Conservation (phyloP, 1,284 basidiomycete genomes). For the Trichosporon sp. region DNA sequence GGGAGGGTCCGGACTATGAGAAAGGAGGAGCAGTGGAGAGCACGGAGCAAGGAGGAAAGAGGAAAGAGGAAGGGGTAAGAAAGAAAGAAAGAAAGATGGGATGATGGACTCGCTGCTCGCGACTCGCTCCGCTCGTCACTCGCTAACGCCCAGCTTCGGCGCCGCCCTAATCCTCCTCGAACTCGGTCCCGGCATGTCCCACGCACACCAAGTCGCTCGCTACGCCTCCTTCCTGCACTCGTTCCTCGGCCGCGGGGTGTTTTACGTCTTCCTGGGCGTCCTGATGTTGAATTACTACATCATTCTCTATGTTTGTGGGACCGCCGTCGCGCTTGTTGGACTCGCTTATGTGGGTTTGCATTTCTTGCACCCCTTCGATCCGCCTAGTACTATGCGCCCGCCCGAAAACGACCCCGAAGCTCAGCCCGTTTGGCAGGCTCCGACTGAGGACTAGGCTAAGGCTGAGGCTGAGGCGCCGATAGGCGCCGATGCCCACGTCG, state of each 20-base stretch:
- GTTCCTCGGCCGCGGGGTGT: slow-evolving; percentile 47
- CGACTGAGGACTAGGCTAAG: slow-evolving; percentile 23
- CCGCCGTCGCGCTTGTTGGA: slow-evolving; percentile 39
- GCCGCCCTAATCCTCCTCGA: slow-evolving; percentile 43
- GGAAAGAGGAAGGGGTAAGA: no score
- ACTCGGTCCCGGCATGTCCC: slow-evolving; percentile 41
- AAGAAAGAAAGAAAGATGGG: no score
- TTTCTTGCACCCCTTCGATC: slow-evolving; percentile 42
- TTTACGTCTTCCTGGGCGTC: slow-evolving; percentile 47
- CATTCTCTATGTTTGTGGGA: slow-evolving; percentile 45
- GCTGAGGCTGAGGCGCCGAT: no score
- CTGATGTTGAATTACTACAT: slow-evolving; percentile 48
- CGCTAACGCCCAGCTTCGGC: slow-evolving; percentile 29
- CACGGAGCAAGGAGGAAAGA: no score
- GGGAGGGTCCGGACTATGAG: no score
- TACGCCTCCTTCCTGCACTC: slow-evolving; percentile 49
- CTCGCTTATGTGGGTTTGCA: slow-evolving; percentile 41
- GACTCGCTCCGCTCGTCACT: not conserved
- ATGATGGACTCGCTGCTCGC: no score
- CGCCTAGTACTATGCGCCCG: slow-evolving; percentile 36
- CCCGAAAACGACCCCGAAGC: slow-evolving; percentile 30
- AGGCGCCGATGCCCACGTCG: no score
- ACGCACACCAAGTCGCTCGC: slow-evolving; percentile 40
- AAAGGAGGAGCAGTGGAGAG: no score
- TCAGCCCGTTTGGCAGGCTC: slow-evolving; percentile 40